Base-by-base conservation (phyloP, 179 eudicot genomes). In the Beta macrorhiza region DNA sequence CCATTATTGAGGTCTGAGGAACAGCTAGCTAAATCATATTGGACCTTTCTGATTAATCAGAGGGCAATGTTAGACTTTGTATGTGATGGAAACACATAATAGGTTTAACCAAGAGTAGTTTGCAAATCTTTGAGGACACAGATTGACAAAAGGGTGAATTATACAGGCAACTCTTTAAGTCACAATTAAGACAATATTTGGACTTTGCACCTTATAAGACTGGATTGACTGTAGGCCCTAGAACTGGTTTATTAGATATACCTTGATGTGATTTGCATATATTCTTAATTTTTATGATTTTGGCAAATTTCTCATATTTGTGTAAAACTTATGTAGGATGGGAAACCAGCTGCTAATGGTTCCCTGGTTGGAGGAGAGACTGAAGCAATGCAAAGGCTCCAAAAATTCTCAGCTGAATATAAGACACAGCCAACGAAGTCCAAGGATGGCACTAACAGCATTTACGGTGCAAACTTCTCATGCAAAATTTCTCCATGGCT, bases 401-500 rank as follows among this genome's bases (percentile, higher is more conserved):
- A 84, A 81, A 91, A 84, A 72, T 95, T 93, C 82, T 98, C 97
- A 25, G 91, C 91, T 67, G 99, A 95, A 82, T 92, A 94, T 89
- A 87, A 68, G 83, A 91, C 95, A 9, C 97, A 95, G 79, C 94
- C 98, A 64, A 88, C 86, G 72, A 90, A 88, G 85, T 75, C 83
- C 78, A 90, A 91, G 86, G 91, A 90, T 73, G 92, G 95, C 55
- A 85, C 86, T 72, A 87, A 90, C 82, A 90, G 93, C 88, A 89
- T 95, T 49, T 92, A 91, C 73, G 99, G 99, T 73, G 98, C 99
- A 81, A 95, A 95, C 84, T 93, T 95, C 77, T 95, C 97, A 2
- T 93, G 99, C 91, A 95, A 92, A 90, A 91, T 95, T 76, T 93
- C 99, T 37, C 99, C 99, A 22, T 95, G 99, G 99, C 91, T 95